A percentile compares a stretch with the other conserved stretches of the same genome.
Evolutionary conservation across 805 yeast species (phyloP).

Genomic region (Zygotorulaspora florentina): DNA sequence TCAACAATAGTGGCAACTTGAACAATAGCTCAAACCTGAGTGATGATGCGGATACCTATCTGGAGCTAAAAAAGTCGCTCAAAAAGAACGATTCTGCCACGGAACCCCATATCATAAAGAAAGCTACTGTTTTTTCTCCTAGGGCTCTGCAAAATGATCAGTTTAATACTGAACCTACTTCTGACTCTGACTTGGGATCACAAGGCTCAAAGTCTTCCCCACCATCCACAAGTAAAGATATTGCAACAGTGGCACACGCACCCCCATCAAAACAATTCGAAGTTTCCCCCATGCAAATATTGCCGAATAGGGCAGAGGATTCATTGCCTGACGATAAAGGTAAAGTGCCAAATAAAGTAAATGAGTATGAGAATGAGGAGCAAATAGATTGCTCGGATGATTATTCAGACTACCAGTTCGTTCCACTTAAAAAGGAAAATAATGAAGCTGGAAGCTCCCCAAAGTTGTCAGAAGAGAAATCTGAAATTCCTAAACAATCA

Average conservation of each 20-base stretch:
- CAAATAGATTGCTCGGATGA: constrained; percentile 2
- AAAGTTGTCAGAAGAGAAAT: background rate
- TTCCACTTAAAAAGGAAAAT: constrained; percentile 10
- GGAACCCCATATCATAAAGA: constrained; percentile 1
- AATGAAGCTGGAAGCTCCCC: background rate
- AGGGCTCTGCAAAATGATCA: background rate
- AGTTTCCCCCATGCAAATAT: too few species aligned
- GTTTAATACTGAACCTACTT: too few species aligned
- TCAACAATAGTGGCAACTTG: constrained; percentile 9
- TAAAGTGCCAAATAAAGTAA: too few species aligned
- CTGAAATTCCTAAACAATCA: background rate
- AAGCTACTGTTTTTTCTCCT: background rate
- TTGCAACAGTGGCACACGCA: too few species aligned
- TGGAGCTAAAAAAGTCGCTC: constrained; percentile 20
- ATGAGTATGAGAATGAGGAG: too few species aligned
- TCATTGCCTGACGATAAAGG: too few species aligned
- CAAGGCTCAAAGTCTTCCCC: background rate
- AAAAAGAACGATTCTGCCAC: constrained; percentile 3
- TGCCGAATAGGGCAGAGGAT: too few species aligned
- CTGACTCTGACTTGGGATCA: too few species aligned
- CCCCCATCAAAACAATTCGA: too few species aligned
- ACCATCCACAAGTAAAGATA: background rate
- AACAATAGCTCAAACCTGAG: constrained; percentile 3
- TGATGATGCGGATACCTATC: constrained; percentile 23
- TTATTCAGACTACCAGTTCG: constrained; percentile 16